Conservation (phyloP, 2,329 filamentous ascomycete species). For the Ascosphaera apis region DNA sequence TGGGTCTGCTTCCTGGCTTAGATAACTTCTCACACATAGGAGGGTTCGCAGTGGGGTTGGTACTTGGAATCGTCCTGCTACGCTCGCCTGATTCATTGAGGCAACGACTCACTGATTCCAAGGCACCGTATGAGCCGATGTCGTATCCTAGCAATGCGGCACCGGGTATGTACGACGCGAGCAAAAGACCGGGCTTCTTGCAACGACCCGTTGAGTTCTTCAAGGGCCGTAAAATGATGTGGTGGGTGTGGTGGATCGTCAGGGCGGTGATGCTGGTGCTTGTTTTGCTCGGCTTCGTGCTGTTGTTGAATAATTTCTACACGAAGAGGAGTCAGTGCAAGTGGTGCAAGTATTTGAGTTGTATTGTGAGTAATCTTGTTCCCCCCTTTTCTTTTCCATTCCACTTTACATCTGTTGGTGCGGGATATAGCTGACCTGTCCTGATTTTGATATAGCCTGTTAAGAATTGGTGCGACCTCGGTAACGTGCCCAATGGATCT, state of each 20-base stretch:
- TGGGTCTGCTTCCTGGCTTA: conserved; percentile 73
- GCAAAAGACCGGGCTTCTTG: conserved; percentile 31
- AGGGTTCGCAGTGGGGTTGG: conserved; percentile 78
- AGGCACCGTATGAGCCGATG: conserved; percentile 48
- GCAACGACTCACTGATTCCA: conserved; percentile 45
- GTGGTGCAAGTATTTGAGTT: conserved; percentile 94
- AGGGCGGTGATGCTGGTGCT: conserved; percentile 53
- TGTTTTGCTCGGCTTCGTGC: conserved; percentile 65
- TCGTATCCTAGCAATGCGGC: conserved; percentile 25
- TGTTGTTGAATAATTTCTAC: conserved; percentile 84
- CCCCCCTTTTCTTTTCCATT: neutral
- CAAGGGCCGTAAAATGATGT: conserved; percentile 70
- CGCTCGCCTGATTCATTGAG: conserved; percentile 69
- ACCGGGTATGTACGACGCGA: conserved; percentile 16
- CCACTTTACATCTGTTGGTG: neutral
- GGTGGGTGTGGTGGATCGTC: conserved; percentile 96
- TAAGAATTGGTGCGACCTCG: conserved; percentile 2
- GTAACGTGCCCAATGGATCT: conserved; percentile 1
- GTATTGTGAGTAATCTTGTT: conserved; percentile 43
- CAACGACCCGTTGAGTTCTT: conserved; percentile 32
- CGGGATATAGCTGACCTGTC: neutral
- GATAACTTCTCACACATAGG: conserved; percentile 98
- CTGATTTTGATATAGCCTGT: conserved; percentile 1
- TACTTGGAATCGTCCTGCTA: conserved; percentile 64
- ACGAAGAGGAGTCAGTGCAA: conserved; percentile 46